Conservation (phyloP, 192 early-diverging fungal species). For the Chytriomyces sp. region DNA sequence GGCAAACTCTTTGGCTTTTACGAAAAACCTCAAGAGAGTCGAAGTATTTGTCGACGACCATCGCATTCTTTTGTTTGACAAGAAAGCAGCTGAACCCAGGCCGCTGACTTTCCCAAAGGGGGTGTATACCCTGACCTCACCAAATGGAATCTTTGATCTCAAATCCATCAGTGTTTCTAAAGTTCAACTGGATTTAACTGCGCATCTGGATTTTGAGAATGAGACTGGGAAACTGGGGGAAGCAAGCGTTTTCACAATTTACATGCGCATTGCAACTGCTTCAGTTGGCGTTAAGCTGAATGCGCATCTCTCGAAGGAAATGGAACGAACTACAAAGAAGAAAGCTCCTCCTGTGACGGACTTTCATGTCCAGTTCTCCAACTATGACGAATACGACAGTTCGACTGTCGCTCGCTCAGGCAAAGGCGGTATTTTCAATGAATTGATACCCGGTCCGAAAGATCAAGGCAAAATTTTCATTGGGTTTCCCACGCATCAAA, state of each 20-base stretch:
- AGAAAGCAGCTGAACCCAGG: conserved; percentile 67
- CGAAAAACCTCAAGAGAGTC: conserved; percentile 71
- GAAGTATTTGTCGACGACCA: conserved; percentile 67
- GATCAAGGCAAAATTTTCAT: conserved; percentile 88
- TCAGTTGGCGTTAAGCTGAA: conserved; percentile 61
- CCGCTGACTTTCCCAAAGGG: conserved; percentile 59
- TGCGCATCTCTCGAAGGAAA: conserved; percentile 64
- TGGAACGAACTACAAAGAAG: conserved; percentile 90
- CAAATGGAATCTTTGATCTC: conserved; percentile 74
- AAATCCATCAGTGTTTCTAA: conserved; percentile 63
- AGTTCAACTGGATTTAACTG: conserved; percentile 56
- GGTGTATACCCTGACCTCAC: conserved; percentile 58
- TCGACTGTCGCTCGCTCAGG: conserved; percentile 48
- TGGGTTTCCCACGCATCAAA: conserved; percentile 89
- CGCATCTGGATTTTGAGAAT: conserved; percentile 37
- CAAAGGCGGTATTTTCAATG: conserved; percentile 70
- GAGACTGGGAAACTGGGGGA: conserved; percentile 9
- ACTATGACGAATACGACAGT: conserved; percentile 77
- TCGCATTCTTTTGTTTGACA: conserved; percentile 63
- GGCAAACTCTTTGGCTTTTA: conserved; percentile 77
- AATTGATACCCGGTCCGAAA: conserved; percentile 69
- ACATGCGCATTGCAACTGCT: conserved; percentile 73
- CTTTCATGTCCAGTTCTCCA: conserved; percentile 74
- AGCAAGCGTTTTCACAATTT: conserved; percentile 58
- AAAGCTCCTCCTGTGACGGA: conserved; percentile 72